Evolutionary conservation across 2,329 filamentous ascomycete species (phyloP).

Genomic region (Fusarium sp.): DNA sequence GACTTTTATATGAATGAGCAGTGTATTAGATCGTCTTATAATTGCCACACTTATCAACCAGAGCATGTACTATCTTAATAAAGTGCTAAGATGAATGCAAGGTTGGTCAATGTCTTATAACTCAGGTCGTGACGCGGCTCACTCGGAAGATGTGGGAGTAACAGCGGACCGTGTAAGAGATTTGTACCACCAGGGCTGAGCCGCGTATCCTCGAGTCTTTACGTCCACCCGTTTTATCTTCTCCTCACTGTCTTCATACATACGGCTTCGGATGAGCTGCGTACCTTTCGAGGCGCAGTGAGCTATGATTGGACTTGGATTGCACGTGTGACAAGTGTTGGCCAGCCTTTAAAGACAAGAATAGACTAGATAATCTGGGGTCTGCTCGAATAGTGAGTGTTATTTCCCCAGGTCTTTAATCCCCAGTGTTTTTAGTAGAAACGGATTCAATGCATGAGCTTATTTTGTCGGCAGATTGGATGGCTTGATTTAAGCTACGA

Average conservation of each 20-base stretch:
- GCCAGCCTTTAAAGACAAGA: slow-evolving; percentile 4
- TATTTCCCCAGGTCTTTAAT: slow-evolving; percentile 8
- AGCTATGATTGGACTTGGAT: slow-evolving; percentile 7
- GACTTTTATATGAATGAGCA: neutral
- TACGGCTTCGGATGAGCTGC: slow-evolving; percentile 13
- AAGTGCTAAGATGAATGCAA: neutral
- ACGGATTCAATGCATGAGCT: slow-evolving; percentile 4
- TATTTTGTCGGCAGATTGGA: slow-evolving; percentile 7
- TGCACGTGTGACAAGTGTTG: slow-evolving; percentile 23
- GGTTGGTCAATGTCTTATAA: neutral
- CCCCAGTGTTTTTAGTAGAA: slow-evolving; percentile 1
- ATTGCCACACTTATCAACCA: neutral
- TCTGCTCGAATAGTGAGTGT: neutral
- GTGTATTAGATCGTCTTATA: neutral
- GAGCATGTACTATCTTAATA: neutral
- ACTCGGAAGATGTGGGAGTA: neutral
- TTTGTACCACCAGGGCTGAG: neutral
- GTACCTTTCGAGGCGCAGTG: slow-evolving; percentile 32
- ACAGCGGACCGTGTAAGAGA: neutral
- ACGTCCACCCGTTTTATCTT: neutral
- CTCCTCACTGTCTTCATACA: neutral
- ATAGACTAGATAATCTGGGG: neutral
- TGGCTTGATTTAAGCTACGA: slow-evolving; percentile 24
- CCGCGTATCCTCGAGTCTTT: neutral
- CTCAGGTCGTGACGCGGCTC: neutral